phyloP scores from a whole-genome alignment of 2,329 filamentous ascomycete genomes.

The Drechslerella dactyloides region DNA sequence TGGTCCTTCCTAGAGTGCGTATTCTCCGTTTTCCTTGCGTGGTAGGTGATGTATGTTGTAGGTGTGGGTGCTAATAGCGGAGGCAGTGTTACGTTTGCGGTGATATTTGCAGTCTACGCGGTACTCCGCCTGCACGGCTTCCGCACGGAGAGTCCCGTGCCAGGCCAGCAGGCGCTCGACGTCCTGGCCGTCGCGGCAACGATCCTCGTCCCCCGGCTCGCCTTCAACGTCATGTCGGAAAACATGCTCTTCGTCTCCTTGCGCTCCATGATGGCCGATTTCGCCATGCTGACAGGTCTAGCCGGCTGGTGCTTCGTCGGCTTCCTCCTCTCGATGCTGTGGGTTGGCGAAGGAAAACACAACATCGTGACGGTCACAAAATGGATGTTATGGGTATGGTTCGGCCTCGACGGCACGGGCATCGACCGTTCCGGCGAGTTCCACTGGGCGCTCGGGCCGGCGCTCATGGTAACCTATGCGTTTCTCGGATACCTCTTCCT shows the following conservation, averaged over 20 bases:
- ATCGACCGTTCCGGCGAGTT: slow-evolving; percentile 70
- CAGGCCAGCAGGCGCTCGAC: slow-evolving; percentile 73
- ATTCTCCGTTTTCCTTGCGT: background rate
- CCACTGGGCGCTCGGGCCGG: slow-evolving; percentile 78
- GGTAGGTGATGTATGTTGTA: background rate
- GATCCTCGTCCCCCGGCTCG: slow-evolving; percentile 76
- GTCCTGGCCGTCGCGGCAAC: slow-evolving; percentile 80
- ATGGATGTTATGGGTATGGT: slow-evolving; percentile 96
- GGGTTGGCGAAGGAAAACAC: slow-evolving; percentile 73
- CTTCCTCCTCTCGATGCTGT: slow-evolving; percentile 78
- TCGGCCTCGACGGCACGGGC: slow-evolving; percentile 76
- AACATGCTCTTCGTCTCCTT: slow-evolving; percentile 83
- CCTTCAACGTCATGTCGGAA: slow-evolving; percentile 81
- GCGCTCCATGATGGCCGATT: slow-evolving; percentile 84
- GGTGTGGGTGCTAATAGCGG: background rate
- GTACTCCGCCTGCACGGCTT: slow-evolving; percentile 71
- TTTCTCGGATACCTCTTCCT: slow-evolving; percentile 87
- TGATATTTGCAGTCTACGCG: slow-evolving; percentile 74
- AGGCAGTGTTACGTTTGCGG: slow-evolving; percentile 69
- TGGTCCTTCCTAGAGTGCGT: slow-evolving; percentile 78
- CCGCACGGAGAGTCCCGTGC: slow-evolving; percentile 61
- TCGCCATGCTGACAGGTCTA: slow-evolving; percentile 75
- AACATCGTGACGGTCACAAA: slow-evolving; percentile 75
- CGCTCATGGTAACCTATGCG: slow-evolving; percentile 81
- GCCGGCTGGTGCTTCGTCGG: slow-evolving; percentile 84